These are phyloP conservation scores for Chytriomyces confervae DNA, from an alignment of 192 early-diverging fungal species.

Conservation along the genomic window DNA sequence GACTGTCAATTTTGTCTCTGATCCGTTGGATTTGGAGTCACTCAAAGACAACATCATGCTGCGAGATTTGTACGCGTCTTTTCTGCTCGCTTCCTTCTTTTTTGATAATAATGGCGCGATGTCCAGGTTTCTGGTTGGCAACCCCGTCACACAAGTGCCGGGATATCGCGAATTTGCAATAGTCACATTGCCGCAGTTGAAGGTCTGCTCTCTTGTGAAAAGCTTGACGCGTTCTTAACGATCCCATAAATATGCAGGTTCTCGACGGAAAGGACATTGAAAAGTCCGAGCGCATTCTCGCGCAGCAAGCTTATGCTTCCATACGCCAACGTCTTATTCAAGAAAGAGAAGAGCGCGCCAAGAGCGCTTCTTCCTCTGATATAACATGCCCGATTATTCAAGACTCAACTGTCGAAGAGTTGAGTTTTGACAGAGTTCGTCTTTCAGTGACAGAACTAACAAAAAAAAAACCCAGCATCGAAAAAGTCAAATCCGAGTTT, in stretches of 20 bases:
- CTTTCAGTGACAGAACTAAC: background rate
- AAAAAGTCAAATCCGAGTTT: conserved; percentile 46
- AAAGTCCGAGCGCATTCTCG: conserved; percentile 61
- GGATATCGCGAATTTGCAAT: conserved; percentile 63
- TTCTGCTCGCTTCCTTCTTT: conserved; percentile 5
- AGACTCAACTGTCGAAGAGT: background rate
- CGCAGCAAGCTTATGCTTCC: conserved; percentile 48
- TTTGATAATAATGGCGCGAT: background rate
- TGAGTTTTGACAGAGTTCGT: background rate
- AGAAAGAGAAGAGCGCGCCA: conserved; percentile 17
- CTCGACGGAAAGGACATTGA: conserved; percentile 61
- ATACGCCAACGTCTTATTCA: conserved; percentile 42
- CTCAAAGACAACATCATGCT: conserved; percentile 49
- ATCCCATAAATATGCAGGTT: conserved; percentile 23
- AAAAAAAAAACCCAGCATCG: conserved; percentile 30
- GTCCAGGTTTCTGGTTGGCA: conserved; percentile 58
- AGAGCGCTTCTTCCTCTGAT: background rate
- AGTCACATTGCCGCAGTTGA: conserved; percentile 58
- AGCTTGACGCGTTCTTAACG: background rate
- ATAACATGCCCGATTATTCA: background rate
- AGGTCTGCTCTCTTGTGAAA: conserved; percentile 38
- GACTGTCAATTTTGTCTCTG: conserved; percentile 66
- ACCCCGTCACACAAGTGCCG: conserved; percentile 56
- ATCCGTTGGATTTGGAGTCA: conserved; percentile 51
- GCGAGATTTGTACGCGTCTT: conserved; percentile 46